Base-by-base conservation (phyloP, 352 stramenopile genomes). In the Phytophthora litchii region DNA sequence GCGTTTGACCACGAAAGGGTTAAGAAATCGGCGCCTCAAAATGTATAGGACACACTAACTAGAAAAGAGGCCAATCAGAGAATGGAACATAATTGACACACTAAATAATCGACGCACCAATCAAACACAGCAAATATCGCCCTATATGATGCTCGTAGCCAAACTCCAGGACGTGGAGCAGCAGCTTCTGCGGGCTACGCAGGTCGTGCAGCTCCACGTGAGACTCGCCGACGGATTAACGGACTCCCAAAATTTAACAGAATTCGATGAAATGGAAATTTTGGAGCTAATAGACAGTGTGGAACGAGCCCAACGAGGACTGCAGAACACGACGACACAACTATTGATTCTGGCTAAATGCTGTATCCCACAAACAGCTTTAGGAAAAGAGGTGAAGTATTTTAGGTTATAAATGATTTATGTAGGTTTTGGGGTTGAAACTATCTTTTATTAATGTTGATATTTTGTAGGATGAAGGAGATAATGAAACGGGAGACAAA, bases 151-250 rank as follows among this genome's bases (percentile, higher is more conserved):
- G 27, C 31, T 64, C 19, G 38, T 38, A 5, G 31, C 38, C 10
- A 59, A 23, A 32, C 47, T 60, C 4, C 29, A 16, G 16, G 56
- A 64, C 41, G 56, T 54, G 32, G 31, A 65, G 56, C 40, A 54
- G 56, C 56, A 59, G 46, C 47, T 64, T 31, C 36, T 23, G n/a
- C 40, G 48, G 11, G 40, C 29, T 14, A 58, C 40, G 25, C n/a
- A 40, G 7, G 42, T 50, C 32, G 20, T 65, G 6, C 57, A 49
- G 19, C 40, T 65, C 17, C 40, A 64, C 20, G 25, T 54, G 23
- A 54, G 51, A 4, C 49, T 53, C 29, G 16, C 38, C 1, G 36
- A 34, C 0, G 27, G 7, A 1, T 34, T 34, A 12, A 7, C 10
- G 29, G 10, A 11, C 29, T 4, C 29, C 10, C 6, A 34, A 11